Conservation (phyloP, 1,139 yeast species). For the Entelexis paramagnoliae region DNA sequence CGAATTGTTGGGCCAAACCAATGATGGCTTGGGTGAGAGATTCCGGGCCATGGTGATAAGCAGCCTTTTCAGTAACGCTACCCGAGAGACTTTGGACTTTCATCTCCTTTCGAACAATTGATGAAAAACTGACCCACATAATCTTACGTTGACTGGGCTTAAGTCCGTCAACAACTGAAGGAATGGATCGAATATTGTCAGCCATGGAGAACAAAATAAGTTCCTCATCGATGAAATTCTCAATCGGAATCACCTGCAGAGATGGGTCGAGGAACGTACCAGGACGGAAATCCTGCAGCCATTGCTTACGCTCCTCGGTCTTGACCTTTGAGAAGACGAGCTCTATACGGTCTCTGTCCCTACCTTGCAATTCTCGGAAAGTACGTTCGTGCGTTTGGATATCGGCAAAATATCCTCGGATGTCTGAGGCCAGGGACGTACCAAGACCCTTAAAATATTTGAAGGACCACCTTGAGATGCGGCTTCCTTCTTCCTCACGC, state of each 20-base stretch:
- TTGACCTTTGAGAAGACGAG: conserved; percentile 90
- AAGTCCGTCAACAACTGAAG: conserved; percentile 87
- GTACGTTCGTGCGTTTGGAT: conserved; percentile 77
- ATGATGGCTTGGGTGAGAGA: conserved; percentile 82
- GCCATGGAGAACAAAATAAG: conserved; percentile 93
- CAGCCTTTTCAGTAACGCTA: conserved; percentile 79
- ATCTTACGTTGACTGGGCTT: conserved; percentile 98
- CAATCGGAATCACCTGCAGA: conserved; percentile 66
- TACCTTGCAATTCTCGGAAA: conserved; percentile 72
- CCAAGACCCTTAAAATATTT: conserved; percentile 99
- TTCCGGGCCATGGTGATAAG: conserved; percentile 92
- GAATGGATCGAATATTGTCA: conserved; percentile 90
- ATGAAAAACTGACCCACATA: conserved; percentile 75
- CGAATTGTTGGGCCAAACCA: conserved; percentile 88
- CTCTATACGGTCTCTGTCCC: conserved; percentile 75
- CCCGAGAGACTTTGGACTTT: conserved; percentile 91
- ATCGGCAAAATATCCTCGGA: conserved; percentile 79
- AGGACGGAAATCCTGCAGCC: conserved; percentile 82
- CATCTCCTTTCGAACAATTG: conserved; percentile 52
- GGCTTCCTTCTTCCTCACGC: conserved; percentile 75
- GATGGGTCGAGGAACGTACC: conserved; percentile 91
- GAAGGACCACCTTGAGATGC: conserved; percentile 67
- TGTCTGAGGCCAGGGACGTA: conserved; percentile 74
- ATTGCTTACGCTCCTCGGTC: conserved; percentile 95
- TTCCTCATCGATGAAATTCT: conserved; percentile 92